Percentiles rank a stretch among this genome's conserved stretches.
These are phyloP conservation scores for Pilasporangium apinafurcum DNA, from an alignment of 352 stramenopile species.

Conservation along the genomic window DNA sequence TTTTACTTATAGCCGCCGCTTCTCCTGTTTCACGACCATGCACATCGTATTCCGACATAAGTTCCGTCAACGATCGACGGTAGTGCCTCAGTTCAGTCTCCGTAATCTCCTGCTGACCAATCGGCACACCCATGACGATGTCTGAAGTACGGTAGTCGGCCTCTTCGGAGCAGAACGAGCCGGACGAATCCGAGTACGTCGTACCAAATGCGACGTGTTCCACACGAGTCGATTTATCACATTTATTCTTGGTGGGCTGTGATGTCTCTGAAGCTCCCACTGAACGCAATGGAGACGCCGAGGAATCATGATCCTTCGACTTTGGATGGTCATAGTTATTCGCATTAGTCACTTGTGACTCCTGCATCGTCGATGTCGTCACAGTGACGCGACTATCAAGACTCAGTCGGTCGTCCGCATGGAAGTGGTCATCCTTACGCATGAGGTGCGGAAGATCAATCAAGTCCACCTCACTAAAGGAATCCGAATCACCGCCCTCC, in stretches of 20 bases:
- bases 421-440: slow-evolving; percentile 40
- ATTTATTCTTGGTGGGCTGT: background rate
- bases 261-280: slow-evolving; percentile 3
- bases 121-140: slow-evolving; percentile 8
- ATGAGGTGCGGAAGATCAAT: slow-evolving; percentile 67
- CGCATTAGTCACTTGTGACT: background rate
- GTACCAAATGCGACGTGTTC: too few relatives aligned
- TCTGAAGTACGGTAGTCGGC: slow-evolving; percentile 7
- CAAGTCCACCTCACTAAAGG: slow-evolving; percentile 72
- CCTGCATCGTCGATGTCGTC: too few relatives aligned
- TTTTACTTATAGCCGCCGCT: too few relatives aligned
- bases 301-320: background rate
- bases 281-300: background rate
- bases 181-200: slow-evolving; percentile 20
- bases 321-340: background rate
- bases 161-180: slow-evolving; percentile 24
- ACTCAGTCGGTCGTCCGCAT: slow-evolving; percentile 15
- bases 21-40: too few relatives aligned
- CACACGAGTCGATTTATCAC: too few relatives aligned
- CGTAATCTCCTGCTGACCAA: slow-evolving; percentile 3
- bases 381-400: slow-evolving; percentile 10
- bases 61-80: slow-evolving; percentile 42
- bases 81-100: slow-evolving; percentile 29
- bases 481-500: slow-evolving; percentile 51
- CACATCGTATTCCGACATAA: slow-evolving; percentile 71